These are phyloP conservation scores for Fraxinus ornus DNA, from an alignment of 305 asterid genomes.

Conservation along the genomic window DNA sequence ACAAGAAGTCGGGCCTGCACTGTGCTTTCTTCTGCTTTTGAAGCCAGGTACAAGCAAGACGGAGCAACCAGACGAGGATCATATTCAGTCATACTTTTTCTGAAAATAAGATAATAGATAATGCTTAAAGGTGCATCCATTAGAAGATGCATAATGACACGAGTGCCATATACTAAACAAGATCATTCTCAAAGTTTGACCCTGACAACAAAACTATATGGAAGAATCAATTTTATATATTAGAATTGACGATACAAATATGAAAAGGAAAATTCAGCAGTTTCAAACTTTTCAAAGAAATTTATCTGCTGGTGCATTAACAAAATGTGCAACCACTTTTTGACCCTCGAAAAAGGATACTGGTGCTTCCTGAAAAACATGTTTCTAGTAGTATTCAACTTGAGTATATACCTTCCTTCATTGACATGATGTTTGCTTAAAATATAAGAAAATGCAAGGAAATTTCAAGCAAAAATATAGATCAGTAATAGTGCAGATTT, in stretches of 20 bases:
- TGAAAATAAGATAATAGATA: slow-evolving; percentile 30
- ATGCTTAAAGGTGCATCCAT: not conserved
- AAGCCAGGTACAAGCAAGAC: slow-evolving; percentile 89
- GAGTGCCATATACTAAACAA: slow-evolving; percentile 4
- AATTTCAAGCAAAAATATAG: not conserved
- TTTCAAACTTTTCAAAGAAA: not conserved
- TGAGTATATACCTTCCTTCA: not conserved
- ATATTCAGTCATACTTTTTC: slow-evolving; percentile 81
- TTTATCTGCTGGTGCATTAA: not conserved
- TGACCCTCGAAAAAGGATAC: not conserved
- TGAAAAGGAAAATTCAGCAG: not conserved
- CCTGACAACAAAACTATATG: not conserved
- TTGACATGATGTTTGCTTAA: slow-evolving; percentile 16
- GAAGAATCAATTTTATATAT: not conserved
- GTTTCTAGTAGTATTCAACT: not conserved
- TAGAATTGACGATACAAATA: not conserved
- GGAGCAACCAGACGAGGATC: slow-evolving; percentile 97
- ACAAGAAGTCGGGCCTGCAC: slow-evolving; percentile 86
- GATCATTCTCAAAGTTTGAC: not conserved
- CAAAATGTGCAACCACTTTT: not conserved
- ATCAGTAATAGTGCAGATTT: not conserved
- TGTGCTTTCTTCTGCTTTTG: slow-evolving; percentile 97
- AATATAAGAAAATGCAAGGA: not conserved
- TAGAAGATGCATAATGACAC: not conserved
- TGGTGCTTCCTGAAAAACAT: not conserved